A percentile compares a stretch with the other conserved stretches of the same genome.
Evolutionary conservation across 2,329 filamentous ascomycete species (phyloP).

Genomic region (Teratosphaeria pseudoeucalypti): DNA sequence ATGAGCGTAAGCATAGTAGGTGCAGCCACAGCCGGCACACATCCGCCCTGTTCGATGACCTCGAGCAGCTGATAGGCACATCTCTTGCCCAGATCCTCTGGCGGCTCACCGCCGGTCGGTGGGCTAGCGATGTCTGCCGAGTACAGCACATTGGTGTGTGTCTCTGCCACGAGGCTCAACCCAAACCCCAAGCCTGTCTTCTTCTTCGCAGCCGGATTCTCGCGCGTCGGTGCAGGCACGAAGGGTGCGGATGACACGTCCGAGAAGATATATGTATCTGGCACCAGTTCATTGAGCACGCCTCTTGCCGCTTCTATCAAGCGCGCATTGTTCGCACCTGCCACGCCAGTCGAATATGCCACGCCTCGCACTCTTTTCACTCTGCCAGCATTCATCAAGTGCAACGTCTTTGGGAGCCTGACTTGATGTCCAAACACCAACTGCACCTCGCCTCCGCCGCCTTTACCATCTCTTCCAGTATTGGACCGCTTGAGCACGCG

Average conservation of each 20-base stretch:
- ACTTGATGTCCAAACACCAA: slow-evolving; percentile 89
- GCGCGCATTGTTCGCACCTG: slow-evolving; percentile 82
- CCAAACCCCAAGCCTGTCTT: slow-evolving; percentile 83
- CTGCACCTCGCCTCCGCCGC: slow-evolving; percentile 87
- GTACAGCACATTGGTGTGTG: slow-evolving; percentile 75
- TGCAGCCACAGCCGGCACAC: slow-evolving; percentile 61
- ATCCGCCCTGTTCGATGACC: slow-evolving; percentile 70
- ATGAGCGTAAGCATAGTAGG: slow-evolving; percentile 75
- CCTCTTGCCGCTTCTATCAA: slow-evolving; percentile 89
- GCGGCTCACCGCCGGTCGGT: slow-evolving; percentile 67
- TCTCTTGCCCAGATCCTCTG: slow-evolving; percentile 80
- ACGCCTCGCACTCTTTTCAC: slow-evolving; percentile 87
- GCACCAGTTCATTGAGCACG: slow-evolving; percentile 72
- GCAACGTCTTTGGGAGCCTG: slow-evolving; percentile 83
- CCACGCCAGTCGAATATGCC: slow-evolving; percentile 85
- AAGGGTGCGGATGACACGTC: slow-evolving; percentile 53
- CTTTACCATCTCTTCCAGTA: slow-evolving; percentile 60
- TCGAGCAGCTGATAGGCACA: slow-evolving; percentile 87
- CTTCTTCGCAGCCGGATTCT: slow-evolving; percentile 39
- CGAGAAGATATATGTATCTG: slow-evolving; percentile 81
- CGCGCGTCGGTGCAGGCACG: slow-evolving; percentile 61
- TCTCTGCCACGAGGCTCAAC: slow-evolving; percentile 81
- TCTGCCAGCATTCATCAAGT: slow-evolving; percentile 71
- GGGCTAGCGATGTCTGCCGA: slow-evolving; percentile 72
- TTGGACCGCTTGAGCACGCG: slow-evolving; percentile 72